Evolutionary conservation across 768 basidiomycete genomes (phyloP).

Genomic region (Suillus discolor): DNA sequence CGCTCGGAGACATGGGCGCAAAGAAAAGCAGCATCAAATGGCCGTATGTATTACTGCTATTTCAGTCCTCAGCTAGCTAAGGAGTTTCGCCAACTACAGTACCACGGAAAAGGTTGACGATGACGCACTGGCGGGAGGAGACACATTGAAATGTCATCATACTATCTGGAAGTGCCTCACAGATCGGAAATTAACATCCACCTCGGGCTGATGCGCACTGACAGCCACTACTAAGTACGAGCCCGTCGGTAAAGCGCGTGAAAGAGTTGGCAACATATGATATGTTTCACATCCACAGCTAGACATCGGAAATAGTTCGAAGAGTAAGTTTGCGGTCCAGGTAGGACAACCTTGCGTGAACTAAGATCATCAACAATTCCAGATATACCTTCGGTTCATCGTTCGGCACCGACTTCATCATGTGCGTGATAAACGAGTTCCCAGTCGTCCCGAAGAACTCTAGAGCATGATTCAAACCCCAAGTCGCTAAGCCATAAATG

Average conservation of each 20-base stretch:
- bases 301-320: background rate
- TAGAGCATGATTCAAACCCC: background rate
- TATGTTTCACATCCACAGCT: too few species aligned
- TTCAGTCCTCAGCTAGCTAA: too few species aligned
- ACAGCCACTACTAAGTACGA: background rate
- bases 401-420: background rate
- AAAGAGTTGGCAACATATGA: too few species aligned
- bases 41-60: background rate
- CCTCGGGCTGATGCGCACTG: background rate
- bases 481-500: background rate
- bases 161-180: background rate
- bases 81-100: background rate
- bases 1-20: background rate
- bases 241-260: background rate
- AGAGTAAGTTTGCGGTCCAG: background rate
- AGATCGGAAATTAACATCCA: background rate
- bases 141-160: too few species aligned
- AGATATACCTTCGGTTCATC: background rate
- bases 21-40: background rate
- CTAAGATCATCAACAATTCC: background rate
- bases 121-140: background rate
- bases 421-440: background rate
- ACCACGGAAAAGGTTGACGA: background rate
- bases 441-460: background rate
- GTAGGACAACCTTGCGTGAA: background rate